These are phyloP conservation scores for Chrysoporthe austroafricana DNA, from an alignment of 2,329 filamentous ascomycete species.

Conservation along the genomic window DNA sequence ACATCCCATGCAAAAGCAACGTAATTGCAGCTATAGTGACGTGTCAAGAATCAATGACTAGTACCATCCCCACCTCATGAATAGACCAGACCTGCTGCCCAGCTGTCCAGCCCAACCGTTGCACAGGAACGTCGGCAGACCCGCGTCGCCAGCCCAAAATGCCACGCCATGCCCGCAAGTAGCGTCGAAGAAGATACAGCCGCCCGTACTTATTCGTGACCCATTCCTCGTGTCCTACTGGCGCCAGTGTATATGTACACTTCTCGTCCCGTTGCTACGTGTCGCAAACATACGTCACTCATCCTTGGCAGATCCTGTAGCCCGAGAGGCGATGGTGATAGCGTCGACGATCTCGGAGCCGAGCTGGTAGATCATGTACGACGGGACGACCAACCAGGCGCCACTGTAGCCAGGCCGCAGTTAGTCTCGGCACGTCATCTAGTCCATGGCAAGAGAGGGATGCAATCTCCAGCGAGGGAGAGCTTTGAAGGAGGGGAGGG, in stretches of 20 bases:
- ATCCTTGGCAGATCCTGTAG: constrained; percentile 40
- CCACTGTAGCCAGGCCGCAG: constrained; percentile 43
- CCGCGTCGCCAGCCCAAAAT: neutral
- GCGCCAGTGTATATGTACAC: neutral
- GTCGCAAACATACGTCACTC: constrained; percentile 38
- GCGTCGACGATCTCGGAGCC: constrained; percentile 54
- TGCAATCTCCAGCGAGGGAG: no score
- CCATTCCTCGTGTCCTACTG: neutral
- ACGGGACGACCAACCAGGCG: constrained; percentile 57
- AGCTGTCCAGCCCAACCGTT: neutral
- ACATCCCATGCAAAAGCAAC: neutral
- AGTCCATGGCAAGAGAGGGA: no score
- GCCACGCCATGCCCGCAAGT: neutral
- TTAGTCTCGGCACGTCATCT: neutral
- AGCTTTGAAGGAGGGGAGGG: no score
- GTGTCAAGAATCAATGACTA: no score
- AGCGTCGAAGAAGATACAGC: neutral
- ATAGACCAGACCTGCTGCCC: neutral
- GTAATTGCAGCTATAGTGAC: neutral
- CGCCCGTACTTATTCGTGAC: no score
- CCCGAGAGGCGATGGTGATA: constrained; percentile 43
- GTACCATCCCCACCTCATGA: neutral
- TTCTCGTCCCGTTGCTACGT: neutral
- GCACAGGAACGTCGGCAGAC: neutral
- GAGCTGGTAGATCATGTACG: constrained; percentile 55